Evolutionary conservation across 2,329 filamentous ascomycete genomes (phyloP).

Genomic region (Ascochyta fabae): DNA sequence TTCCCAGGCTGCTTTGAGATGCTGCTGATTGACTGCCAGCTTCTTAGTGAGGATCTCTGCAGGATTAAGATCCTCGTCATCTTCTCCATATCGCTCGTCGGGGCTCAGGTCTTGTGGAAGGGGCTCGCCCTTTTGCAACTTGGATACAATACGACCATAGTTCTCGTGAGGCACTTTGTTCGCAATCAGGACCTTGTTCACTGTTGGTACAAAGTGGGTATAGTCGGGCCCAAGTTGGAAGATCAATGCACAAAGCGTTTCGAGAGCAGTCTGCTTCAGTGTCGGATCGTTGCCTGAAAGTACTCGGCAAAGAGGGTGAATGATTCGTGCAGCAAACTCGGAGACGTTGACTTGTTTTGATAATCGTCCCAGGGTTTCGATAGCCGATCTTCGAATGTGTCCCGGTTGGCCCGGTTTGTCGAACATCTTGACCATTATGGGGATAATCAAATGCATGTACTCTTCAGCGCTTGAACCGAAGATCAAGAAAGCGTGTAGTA

Average conservation of each 20-base stretch:
- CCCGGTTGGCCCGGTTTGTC: conserved; percentile 84
- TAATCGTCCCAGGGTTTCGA: conserved; percentile 92
- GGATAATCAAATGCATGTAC: conserved; percentile 99
- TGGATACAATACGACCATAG: conserved; percentile 89
- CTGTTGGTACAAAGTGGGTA: conserved; percentile 88
- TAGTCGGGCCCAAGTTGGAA: conserved; percentile 97
- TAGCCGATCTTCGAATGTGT: conserved; percentile 82
- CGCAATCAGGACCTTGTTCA: conserved; percentile 81
- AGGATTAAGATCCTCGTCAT: conserved; percentile 79
- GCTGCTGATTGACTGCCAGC: conserved; percentile 94
- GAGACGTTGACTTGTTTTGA: conserved; percentile 97
- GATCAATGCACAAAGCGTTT: conserved; percentile 93
- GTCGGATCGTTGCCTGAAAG: conserved; percentile 74
- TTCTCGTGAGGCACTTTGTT: conserved; percentile 88
- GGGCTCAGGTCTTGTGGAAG: conserved; percentile 94
- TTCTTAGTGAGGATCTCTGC: conserved; percentile 91
- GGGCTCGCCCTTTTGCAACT: conserved; percentile 91
- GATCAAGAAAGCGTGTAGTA: conserved; percentile 92
- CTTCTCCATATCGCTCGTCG: conserved; percentile 78
- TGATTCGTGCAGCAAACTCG: conserved; percentile 94
- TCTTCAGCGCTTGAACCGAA: conserved; percentile 96
- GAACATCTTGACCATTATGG: conserved; percentile 91
- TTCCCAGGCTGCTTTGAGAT: conserved; percentile 96
- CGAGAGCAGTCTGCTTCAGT: conserved; percentile 81
- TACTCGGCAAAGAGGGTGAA: conserved; percentile 88